Base-by-base conservation (phyloP, 768 basidiomycete genomes). In the Trichaptum fuscoviolaceum region DNA sequence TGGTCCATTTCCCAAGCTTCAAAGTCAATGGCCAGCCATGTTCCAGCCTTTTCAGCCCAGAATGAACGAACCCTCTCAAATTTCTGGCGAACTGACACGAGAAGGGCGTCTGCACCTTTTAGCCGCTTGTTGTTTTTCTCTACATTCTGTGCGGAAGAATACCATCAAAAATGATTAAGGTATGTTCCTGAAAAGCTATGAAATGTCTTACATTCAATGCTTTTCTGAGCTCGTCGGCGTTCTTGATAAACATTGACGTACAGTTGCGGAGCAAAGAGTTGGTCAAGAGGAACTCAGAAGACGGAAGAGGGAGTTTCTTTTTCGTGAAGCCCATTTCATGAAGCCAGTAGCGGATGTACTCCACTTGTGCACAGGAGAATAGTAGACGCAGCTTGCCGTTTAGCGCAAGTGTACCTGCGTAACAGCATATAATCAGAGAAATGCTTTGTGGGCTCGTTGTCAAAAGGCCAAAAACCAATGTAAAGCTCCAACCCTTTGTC, bases 1-100 rank as follows among this genome's bases (percentile, higher is more conserved):
- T 92, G 90, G 58, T 92, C 90, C 57, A 76, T 75, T 72, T 95
- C 93, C 92, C 92, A 95, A 20, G 83, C 85, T 76, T 95, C 93
- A 68, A 95, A 88, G 74, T 95, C 93, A 63, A 94, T 75, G 18
- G 92, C 85, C 72, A 84, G 84, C 90, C 91, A 94, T 4, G 84
- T 83, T 57, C 91, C 92, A 26, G 74, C 80, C 73, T 87, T 85
- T 67, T 82, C 82, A 0, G 77, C 76, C 87, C 88, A 93, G 64
- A 86, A 79, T 2, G 81, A 73, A 20, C 92, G 87, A 26, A 87
- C 83, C 6, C 83, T 84, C 72, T 93, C 91, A 73, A 94, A 94
- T 17, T 80, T 72, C 64, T 84, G 77, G 9, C 91, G 85, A 15
- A 89, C 83, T 25, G 83, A 76, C 17, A 78, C 80, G 36, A 92